These are phyloP conservation scores for Rosa hybrid DNA, from an alignment of 331 rosid genomes.

Conservation along the genomic window DNA sequence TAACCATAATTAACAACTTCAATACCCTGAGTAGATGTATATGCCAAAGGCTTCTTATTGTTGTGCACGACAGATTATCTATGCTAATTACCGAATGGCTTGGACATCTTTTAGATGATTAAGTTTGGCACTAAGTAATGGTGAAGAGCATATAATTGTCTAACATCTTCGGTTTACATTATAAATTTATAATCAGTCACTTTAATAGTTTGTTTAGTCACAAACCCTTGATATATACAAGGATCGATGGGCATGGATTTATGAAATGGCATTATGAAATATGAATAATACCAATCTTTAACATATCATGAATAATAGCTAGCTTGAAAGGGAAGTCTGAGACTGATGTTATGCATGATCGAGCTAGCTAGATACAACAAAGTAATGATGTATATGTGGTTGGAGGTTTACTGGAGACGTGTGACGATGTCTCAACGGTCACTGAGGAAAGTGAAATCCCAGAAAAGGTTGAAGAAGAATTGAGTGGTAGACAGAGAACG, in stretches of 20 bases:
- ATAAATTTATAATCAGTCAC: neutral
- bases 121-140: neutral
- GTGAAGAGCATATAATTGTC: neutral
- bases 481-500: neutral
- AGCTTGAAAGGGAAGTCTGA: neutral
- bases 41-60: neutral
- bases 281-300: neutral
- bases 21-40: too few relatives aligned
- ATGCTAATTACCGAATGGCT: neutral
- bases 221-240: neutral
- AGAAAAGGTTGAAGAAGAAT: neutral
- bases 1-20: too few relatives aligned
- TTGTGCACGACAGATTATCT: neutral
- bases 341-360: neutral
- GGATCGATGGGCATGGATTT: too few relatives aligned
- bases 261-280: too few relatives aligned
- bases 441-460: neutral
- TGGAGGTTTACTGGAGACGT: neutral
- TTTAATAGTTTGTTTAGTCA: too few relatives aligned
- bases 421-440: neutral
- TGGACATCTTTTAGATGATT: neutral
- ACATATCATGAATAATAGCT: neutral
- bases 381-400: neutral
- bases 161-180: neutral
- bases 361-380: neutral